Evolutionary conservation across 768 basidiomycete genomes (phyloP), one percentile per base, ranked within the genome.

Genomic region (Sarcodon sp.): DNA sequence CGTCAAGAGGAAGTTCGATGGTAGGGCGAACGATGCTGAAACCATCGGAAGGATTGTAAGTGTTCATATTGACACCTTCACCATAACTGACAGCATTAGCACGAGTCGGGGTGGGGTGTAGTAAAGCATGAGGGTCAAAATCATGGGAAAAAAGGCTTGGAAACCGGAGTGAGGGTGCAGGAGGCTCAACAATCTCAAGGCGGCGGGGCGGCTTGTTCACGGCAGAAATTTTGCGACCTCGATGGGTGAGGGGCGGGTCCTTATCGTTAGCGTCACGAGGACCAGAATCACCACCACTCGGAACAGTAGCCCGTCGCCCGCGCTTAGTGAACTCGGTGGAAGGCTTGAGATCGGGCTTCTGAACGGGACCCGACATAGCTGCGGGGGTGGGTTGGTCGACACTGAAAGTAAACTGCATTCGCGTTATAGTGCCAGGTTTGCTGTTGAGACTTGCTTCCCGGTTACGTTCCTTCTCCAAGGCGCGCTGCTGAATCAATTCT

Each of bases 321-420:
- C 70, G 68, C 48, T 71, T 62, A 37, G 62, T 61, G 67, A 81
- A 80, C 54, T 83, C 80, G 1, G 71, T 64, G 13, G 78, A 80
- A 6, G 80, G 82, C 57, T 76, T 78, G 18, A 77, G 65, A 61
- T 81, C 78, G 6, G 80, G 82, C 60, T 83, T 84, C 57, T 75
- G 73, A 53, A 75, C 73, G 18, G 68, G 69, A 16, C 66, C 56
- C 50, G 69, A 70, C 12, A 72, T 64, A 12, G 61, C 61, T 16
- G 73, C 60, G 1, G 73, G 69, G 54, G 50, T 47, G 46, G 80
- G 82, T 50, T 82, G 79, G 64, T 89, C 87, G 54, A 89, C 72
- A 54, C 83, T 82, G 63, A 90, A 90, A 1, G 87, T 90, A 66
- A 88, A 90, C 55, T 91, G 87, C 86, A 89, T 88, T 41, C 87